Base-by-base conservation (phyloP, 2,329 filamentous ascomycete genomes). In the Colletotrichum sp. region DNA sequence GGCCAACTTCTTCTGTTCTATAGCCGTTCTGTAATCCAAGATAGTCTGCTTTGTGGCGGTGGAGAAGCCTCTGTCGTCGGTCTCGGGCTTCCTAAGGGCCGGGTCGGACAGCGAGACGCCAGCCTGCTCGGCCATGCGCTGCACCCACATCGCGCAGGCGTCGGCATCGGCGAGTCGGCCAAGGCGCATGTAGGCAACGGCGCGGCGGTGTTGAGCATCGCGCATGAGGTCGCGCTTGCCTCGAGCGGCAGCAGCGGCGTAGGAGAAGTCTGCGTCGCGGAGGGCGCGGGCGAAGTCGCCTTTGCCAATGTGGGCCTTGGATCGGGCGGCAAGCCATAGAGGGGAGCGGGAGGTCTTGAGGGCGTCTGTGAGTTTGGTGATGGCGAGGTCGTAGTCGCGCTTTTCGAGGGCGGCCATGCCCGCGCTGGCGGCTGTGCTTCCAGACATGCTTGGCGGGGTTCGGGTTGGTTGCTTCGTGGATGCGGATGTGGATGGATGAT, bases 191-290 rank as follows among this genome's bases (percentile, higher is more conserved):
- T 96, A 88, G 13, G 94, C 90, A 15, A 98, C 91, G 7, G 92
- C 94, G 49, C 96, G 92, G 79, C 96, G 92, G 80, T 97, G 92
- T 81, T 98, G 95, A 3, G 95, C 93, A n/a, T 95, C 91, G 62
- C 93, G 89, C 83, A 98, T 95, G 34, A 94, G 89, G 78, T 95
- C 92, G 67, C 94, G 92, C 80, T 93, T 94, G 36, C 91, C 94
- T 55, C 96, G 93, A 77, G 93, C 89, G 30, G 87, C 87, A 4
- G 93, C 93, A 6, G 89, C 85, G 49, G 89, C 85, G 69, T 94
- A 90, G 4, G 93, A 94, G 64, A 89, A 88, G 77, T 95, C 92
- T 49, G 93, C 92, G 84, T 96, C 94, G 52, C 86, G 87, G 60
- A 97, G 90, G 2, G 95, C 94, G 26, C 90, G 88, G 4, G 91